Evolutionary conservation across 129 eudicot species (phyloP).

Genomic region (Chrysanthemum seticuspe): DNA sequence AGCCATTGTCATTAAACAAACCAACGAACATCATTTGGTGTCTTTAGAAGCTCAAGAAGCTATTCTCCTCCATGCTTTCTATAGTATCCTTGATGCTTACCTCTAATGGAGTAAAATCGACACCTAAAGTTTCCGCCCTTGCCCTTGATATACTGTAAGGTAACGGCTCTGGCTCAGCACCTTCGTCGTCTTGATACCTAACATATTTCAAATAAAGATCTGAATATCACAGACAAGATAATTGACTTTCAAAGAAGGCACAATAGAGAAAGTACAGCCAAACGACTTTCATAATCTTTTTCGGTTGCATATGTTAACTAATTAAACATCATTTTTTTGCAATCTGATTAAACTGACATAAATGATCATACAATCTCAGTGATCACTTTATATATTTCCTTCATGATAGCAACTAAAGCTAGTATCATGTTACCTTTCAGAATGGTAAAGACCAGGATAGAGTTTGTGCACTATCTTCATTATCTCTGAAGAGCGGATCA

Average conservation of each 20-base stretch:
- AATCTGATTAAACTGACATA: too few species aligned
- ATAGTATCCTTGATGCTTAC: slow-evolving; percentile 43
- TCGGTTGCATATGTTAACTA: not conserved
- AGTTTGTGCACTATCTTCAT: slow-evolving; percentile 32
- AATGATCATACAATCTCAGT: not conserved
- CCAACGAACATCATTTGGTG: not conserved
- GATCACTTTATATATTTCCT: not conserved
- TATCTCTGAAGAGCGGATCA: slow-evolving; percentile 24
- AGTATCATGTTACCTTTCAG: slow-evolving; percentile 29
- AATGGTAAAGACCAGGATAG: slow-evolving; percentile 39
- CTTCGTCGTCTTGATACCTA: slow-evolving; percentile 33
- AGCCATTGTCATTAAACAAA: slow-evolving; percentile 3
- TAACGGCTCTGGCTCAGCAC: slow-evolving; percentile 12
- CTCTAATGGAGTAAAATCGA: slow-evolving; percentile 37
- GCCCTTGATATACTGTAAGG: slow-evolving; percentile 34
- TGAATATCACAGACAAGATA: not conserved
- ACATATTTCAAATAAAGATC: not conserved
- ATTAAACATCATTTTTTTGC: too few species aligned
- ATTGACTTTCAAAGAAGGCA: not conserved
- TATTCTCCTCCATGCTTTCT: slow-evolving; percentile 42
- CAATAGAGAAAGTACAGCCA: not conserved
- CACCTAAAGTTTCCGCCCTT: slow-evolving; percentile 37
- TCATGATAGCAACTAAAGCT: not conserved
- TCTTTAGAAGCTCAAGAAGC: slow-evolving; percentile 26
- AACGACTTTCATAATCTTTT: not conserved